These are phyloP conservation scores for Oropetium thomaeum DNA, from an alignment of 176 grass and related monocot species.

Conservation along the genomic window DNA sequence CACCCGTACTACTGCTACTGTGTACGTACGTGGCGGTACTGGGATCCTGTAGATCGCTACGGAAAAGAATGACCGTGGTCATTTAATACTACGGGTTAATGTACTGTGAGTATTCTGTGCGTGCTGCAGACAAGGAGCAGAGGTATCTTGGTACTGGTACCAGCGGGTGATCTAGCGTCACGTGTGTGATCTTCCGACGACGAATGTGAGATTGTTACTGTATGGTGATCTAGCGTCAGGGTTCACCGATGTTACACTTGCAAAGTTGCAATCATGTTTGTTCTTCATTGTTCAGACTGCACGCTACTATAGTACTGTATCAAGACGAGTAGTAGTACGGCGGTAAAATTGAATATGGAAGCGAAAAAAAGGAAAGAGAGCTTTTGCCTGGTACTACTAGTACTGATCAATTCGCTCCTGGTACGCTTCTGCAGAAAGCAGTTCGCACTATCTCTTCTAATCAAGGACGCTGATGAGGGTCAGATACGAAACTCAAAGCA, in stretches of 20 bases:
- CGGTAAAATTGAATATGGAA: neutral
- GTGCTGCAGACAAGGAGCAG: neutral
- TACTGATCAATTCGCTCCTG: too few species aligned
- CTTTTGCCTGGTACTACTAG: too few species aligned
- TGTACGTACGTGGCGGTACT: neutral
- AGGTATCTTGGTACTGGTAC: neutral
- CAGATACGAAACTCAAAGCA: too few species aligned
- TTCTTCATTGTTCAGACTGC: neutral
- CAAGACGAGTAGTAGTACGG: too few species aligned
- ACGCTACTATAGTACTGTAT: too few species aligned
- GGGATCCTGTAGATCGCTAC: neutral
- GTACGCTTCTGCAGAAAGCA: too few species aligned
- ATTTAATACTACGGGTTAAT: neutral
- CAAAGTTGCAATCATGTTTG: neutral
- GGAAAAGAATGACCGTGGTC: neutral
- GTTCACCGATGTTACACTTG: neutral
- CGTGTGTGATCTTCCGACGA: neutral
- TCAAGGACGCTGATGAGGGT: too few species aligned
- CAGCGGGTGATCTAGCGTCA: neutral
- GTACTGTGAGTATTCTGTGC: neutral
- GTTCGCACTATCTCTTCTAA: too few species aligned
- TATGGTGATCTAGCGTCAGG: neutral
- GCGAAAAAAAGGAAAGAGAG: too few species aligned
- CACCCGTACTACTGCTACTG: neutral
- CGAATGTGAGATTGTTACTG: neutral